Evolutionary conservation across 495 filamentous ascomycete genomes (phyloP).

Genomic region (Thermochaetoides thermophila): DNA sequence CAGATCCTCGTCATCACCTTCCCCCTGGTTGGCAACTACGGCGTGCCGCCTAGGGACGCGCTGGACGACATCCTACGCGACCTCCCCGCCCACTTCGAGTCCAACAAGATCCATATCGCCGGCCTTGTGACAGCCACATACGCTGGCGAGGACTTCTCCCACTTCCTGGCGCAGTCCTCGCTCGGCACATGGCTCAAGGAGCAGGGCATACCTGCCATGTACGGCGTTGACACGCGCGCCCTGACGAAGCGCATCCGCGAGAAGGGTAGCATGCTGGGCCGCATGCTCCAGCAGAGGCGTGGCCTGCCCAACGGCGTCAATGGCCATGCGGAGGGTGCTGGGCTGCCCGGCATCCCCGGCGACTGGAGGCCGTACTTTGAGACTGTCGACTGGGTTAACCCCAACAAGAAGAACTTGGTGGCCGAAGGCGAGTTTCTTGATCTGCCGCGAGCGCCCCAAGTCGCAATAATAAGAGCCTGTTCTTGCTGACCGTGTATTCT

Average conservation of each 20-base stretch:
- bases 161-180: conserved; percentile 79
- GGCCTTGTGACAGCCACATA: conserved; percentile 83
- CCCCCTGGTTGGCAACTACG: conserved; percentile 96
- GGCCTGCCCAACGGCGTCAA: conserved; percentile 34
- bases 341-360: conserved; percentile 15
- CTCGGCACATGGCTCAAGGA: conserved; percentile 91
- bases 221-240: conserved; percentile 86
- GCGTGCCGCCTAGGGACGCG: conserved; percentile 71
- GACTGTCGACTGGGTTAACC: conserved; percentile 71
- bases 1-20: conserved; percentile 98
- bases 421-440: conserved; percentile 72
- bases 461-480: no score
- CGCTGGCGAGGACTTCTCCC: conserved; percentile 84
- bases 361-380: conserved; percentile 61
- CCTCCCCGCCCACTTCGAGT: conserved; percentile 83
- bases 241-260: conserved; percentile 87
- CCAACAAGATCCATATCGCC: conserved; percentile 78
- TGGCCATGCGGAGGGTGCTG: conserved; percentile 25
- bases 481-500: no score
- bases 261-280: conserved; percentile 91
- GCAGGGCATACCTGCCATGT: conserved; percentile 88
- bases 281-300: conserved; percentile 62
- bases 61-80: conserved; percentile 68
- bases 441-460: no score
- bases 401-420: conserved; percentile 82